Conservation (phyloP, 306 rosid species). For the Acacia confusa region DNA sequence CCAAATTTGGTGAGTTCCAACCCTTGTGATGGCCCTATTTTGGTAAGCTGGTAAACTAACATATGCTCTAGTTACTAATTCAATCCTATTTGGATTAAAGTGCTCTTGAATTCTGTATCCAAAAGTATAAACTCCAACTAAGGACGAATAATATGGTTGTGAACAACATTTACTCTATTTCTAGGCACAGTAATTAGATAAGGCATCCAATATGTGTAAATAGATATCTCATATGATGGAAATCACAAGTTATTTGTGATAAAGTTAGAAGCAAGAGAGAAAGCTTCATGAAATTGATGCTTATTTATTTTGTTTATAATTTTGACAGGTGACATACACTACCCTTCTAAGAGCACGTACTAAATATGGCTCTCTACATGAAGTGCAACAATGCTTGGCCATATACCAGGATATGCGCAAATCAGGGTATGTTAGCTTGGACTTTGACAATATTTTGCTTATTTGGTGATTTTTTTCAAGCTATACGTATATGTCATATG, state of each 20-base stretch:
- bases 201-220: slow-evolving; percentile 9
- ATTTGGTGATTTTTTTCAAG: slow-evolving; percentile 13
- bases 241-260: slow-evolving; percentile 27
- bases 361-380: slow-evolving; percentile 73
- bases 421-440: slow-evolving; percentile 67
- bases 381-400: slow-evolving; percentile 83
- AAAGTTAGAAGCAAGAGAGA: slow-evolving; percentile 7
- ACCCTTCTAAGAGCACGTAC: slow-evolving; percentile 80
- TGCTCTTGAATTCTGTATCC: slow-evolving; percentile 22
- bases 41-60: slow-evolving; percentile 27
- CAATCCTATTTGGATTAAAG: slow-evolving; percentile 24
- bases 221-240: slow-evolving; percentile 8
- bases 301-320: slow-evolving; percentile 18
- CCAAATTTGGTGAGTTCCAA: slow-evolving; percentile 76
- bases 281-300: slow-evolving; percentile 29
- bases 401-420: slow-evolving; percentile 91
- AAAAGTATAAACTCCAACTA: slow-evolving; percentile 12
- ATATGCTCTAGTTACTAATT: slow-evolving; percentile 14
- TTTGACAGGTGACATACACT: slow-evolving; percentile 78
- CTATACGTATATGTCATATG: slow-evolving; percentile 9
- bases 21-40: slow-evolving; percentile 28
- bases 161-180: slow-evolving; percentile 12
- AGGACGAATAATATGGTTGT: slow-evolving; percentile 12
- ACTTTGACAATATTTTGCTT: slow-evolving; percentile 4
- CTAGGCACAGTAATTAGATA: slow-evolving; percentile 21